Evolutionary conservation across 2,329 filamentous ascomycete genomes (phyloP), one percentile per base, ranked within the genome.

Genomic region (Aspergillus chevalieri): DNA sequence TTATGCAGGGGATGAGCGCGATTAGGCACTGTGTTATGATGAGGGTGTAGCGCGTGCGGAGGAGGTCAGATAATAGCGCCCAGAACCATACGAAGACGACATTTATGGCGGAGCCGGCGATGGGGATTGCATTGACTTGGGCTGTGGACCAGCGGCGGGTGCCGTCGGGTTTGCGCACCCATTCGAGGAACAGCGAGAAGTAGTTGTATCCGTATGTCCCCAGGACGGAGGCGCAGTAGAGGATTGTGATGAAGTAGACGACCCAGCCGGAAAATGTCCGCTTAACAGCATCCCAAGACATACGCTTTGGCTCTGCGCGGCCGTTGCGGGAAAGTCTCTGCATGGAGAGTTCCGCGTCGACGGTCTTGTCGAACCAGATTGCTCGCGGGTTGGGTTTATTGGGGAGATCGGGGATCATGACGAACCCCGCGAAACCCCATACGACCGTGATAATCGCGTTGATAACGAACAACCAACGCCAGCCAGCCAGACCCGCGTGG

Each of bases 71-170:
- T 0, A 78, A 57, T 2, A 78, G 68, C 1, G 76, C 77, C 76
- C 77, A 80, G 10, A 78, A 68, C 77, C 77, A 79, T 1, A 79
- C 77, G 48, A 75, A 77, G 0, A 72, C 65, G 2, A 78, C 74
- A 15, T 76, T 76, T 45, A 78, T 75, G 4, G 73, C 74, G 4
- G 71, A 65, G 9, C 74, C 75, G 8, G 65, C 73, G 14, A 78
- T 76, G 0, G 76, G 75, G 47, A 78, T 77, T 2, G 71, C 67
- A 50, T 78, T 78, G 17, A 78, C 72, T 53, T 75, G 61, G 34
- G 74, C 65, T 0, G 69, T 69, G 1, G 60, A 63, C 74, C 75
- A 78, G 4, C 63, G 61, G 2, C 64, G 61, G 2, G 64, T 69
- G 0, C 74, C 74, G 43, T 78, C 73, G 0, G 71, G 53, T 5